These are phyloP conservation scores for Ottelia alismoides DNA, from an alignment of 106 monocot species.

Conservation along the genomic window DNA sequence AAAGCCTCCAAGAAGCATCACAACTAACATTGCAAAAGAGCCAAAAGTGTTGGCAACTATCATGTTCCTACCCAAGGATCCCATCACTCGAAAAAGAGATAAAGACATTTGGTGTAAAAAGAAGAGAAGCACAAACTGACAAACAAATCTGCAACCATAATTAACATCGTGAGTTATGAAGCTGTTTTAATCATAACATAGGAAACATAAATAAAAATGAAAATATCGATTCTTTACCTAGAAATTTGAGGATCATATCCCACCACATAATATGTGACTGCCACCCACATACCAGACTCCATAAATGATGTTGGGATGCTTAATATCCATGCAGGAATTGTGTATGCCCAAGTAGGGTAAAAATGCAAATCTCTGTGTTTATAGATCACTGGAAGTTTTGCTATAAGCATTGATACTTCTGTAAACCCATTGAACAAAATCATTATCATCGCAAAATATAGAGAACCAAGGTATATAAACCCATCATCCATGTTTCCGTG, in stretches of 20 bases:
- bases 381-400: constrained; percentile 94
- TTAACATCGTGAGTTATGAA: background rate
- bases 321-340: constrained; percentile 87
- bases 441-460: constrained; percentile 90
- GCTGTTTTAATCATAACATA: background rate
- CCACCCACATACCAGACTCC: constrained; percentile 85
- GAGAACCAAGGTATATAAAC: constrained; percentile 70
- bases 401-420: constrained; percentile 84
- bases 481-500: constrained; percentile 83
- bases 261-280: constrained; percentile 87
- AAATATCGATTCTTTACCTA: constrained; percentile 47
- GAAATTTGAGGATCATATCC: constrained; percentile 93
- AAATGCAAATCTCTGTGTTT: constrained; percentile 98
- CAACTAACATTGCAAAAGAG: constrained; percentile 88
- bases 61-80: constrained; percentile 89
- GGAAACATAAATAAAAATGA: background rate
- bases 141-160: constrained; percentile 56
- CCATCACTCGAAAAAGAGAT: constrained; percentile 90
- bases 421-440: constrained; percentile 98
- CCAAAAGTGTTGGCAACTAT: constrained; percentile 99
- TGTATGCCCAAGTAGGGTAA: constrained; percentile 89
- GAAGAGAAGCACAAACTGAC: constrained; percentile 78
- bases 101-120: constrained; percentile 94
- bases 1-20: constrained; percentile 99
- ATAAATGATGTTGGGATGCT: constrained; percentile 89